These are phyloP conservation scores for Lachancea cidri DNA, from an alignment of 805 yeast species.

Conservation along the genomic window DNA sequence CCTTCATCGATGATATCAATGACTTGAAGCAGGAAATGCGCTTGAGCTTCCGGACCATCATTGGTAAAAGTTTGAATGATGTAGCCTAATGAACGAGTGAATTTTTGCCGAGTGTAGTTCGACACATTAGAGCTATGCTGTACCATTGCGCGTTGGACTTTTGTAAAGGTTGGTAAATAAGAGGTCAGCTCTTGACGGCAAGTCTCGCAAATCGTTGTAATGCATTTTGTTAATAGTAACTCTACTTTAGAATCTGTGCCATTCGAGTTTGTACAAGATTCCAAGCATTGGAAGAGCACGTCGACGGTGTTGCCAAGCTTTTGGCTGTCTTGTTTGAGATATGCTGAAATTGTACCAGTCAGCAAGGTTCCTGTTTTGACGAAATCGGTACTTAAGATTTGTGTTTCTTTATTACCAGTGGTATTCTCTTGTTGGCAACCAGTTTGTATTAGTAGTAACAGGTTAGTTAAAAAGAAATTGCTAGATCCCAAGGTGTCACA, in stretches of 20 bases:
- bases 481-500: slow-evolving; percentile 23
- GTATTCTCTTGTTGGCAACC: slow-evolving; percentile 19
- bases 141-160: slow-evolving; percentile 32
- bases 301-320: slow-evolving; percentile 24
- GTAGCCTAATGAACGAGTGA: slow-evolving; percentile 58
- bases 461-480: slow-evolving; percentile 17
- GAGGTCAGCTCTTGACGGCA: slow-evolving; percentile 26
- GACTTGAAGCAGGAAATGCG: slow-evolving; percentile 31
- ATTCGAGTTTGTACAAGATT: slow-evolving; percentile 15
- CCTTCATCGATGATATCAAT: slow-evolving; percentile 28
- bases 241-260: slow-evolving; percentile 23
- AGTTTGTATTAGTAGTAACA: slow-evolving; percentile 22
- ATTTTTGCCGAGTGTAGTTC: slow-evolving; percentile 40
- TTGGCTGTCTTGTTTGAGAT: slow-evolving; percentile 19
- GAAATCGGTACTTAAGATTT: slow-evolving; percentile 23
- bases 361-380: slow-evolving; percentile 27
- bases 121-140: slow-evolving; percentile 26
- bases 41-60: slow-evolving; percentile 43
- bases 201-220: slow-evolving; percentile 26
- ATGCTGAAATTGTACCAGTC: slow-evolving; percentile 28
- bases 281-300: slow-evolving; percentile 27
- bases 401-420: slow-evolving; percentile 12
- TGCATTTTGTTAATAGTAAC: slow-evolving; percentile 23
- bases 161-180: slow-evolving; percentile 22
- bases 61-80: slow-evolving; percentile 47